Percentiles rank a stretch among this genome's conserved stretches.
These are phyloP conservation scores for Diaporthe caulivora DNA, from an alignment of 2,329 filamentous ascomycete genomes.

Conservation along the genomic window DNA sequence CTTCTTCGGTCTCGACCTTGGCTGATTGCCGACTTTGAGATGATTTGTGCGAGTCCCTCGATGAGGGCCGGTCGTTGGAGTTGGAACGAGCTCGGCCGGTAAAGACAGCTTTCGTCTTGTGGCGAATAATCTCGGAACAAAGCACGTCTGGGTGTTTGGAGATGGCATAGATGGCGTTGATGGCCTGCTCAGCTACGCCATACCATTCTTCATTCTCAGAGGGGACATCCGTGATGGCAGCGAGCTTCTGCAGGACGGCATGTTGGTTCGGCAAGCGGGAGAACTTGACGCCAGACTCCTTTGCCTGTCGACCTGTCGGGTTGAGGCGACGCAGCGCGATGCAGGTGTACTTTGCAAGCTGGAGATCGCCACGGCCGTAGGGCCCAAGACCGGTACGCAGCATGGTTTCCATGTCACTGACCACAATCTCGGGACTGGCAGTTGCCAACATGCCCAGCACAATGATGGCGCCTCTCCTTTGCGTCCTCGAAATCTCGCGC, in stretches of 20 bases:
- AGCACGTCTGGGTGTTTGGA: conserved; percentile 94
- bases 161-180: conserved; percentile 93
- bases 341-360: conserved; percentile 94
- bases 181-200: conserved; percentile 94
- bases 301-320: conserved; percentile 82
- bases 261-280: conserved; percentile 92
- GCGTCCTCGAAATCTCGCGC: conserved; percentile 90
- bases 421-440: conserved; percentile 91
- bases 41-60: conserved; percentile 44
- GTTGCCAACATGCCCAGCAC: conserved; percentile 96
- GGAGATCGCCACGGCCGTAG: conserved; percentile 84
- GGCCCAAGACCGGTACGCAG: conserved; percentile 87
- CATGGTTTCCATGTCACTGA: conserved; percentile 96
- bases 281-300: conserved; percentile 76
- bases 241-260: conserved; percentile 83
- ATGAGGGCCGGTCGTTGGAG: conserved; percentile 46
- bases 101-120: conserved; percentile 89
- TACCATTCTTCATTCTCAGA: conserved; percentile 97
- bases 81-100: conserved; percentile 58
- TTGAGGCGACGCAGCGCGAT: conserved; percentile 93
- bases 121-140: conserved; percentile 89
- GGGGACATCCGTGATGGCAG: conserved; percentile 85
- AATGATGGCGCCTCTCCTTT: conserved; percentile 93
- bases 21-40: conserved; percentile 46
- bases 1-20: conserved; percentile 45